phyloP scores from a whole-genome alignment of 2,329 filamentous ascomycete species.

The Lizonia empirigonia region DNA sequence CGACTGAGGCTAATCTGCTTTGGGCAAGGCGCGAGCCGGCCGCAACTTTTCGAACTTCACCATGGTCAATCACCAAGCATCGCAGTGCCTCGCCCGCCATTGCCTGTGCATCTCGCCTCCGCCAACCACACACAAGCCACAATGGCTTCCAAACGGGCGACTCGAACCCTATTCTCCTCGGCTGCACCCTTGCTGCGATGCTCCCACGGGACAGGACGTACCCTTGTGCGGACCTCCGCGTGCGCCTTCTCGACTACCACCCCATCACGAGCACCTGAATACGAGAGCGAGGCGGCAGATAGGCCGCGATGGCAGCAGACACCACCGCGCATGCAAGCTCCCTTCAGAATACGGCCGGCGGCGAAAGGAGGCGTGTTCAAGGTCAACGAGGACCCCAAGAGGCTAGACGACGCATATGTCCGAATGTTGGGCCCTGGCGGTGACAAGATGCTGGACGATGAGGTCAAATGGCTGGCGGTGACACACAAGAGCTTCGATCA shows the following conservation, averaged over 20 bases:
- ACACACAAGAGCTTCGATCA: slow-evolving; percentile 99
- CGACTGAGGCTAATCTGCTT: slow-evolving; percentile 20
- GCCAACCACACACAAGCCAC: slow-evolving; percentile 20
- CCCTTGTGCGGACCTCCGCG: slow-evolving; percentile 43
- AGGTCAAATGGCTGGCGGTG: slow-evolving; percentile 94
- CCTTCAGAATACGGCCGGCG: slow-evolving; percentile 62
- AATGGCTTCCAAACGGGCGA: slow-evolving; percentile 58
- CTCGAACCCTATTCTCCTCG: slow-evolving; percentile 40
- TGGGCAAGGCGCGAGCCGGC: slow-evolving; percentile 28
- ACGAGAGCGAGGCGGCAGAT: slow-evolving; percentile 40
- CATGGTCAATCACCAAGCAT: slow-evolving; percentile 5
- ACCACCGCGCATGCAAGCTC: slow-evolving; percentile 54
- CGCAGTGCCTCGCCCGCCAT: slow-evolving; percentile 17
- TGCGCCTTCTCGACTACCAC: slow-evolving; percentile 43
- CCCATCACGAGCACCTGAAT: slow-evolving; percentile 31
- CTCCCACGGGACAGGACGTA: slow-evolving; percentile 29
- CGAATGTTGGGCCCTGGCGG: slow-evolving; percentile 75
- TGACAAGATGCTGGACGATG: slow-evolving; percentile 77
- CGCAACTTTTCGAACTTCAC: slow-evolving; percentile 38
- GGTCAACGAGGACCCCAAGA: slow-evolving; percentile 76
- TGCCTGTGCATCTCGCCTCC: slow-evolving; percentile 20
- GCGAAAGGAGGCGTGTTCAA: slow-evolving; percentile 63
- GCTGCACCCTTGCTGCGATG: slow-evolving; percentile 35
- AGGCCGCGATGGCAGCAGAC: slow-evolving; percentile 59
- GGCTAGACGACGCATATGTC: slow-evolving; percentile 78